Evolutionary conservation across 192 early-diverging fungal species (phyloP), one percentile per base, ranked within the genome.

Genomic region (Rhizophagus clarus): DNA sequence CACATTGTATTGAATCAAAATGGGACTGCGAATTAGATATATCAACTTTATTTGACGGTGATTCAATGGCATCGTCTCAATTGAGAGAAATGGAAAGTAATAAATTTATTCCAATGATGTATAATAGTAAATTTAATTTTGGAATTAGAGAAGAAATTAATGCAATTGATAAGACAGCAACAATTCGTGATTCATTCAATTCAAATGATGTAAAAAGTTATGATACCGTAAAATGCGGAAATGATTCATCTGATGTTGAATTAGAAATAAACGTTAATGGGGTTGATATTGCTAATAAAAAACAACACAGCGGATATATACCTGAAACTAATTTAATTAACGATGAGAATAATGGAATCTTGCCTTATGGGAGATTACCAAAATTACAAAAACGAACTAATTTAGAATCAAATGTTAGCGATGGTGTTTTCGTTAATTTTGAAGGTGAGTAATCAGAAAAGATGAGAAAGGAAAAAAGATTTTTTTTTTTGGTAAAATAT

Each of bases 21-120:
- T 91, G 90, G 90, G 89, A 91, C 64, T 88, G 87, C 20, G 85
- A 85, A 72, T 67, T 91, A 64, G 88, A 91, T 80, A 81, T 89
- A 2, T 81, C 85, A 26, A 83, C 81, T 22, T 64, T 88, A 61
- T 79, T 85, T 1, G 82, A 69, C 14, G 72, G 66, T 17, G 83
- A 84, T 37, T 42, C 61, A 31, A 51, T 51, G 9, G 22, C 68
- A n/a, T 66, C 64, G 17, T 24, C 42, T 42, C 15, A 31, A 22
- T 34, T 37, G 12, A 11, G 11, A 24, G n/a, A 11, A n/a, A 17
- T 8, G 11, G 20, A 34, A 70, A 40, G 42, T 45, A 45, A 45
- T 45, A 45, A 14, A 45, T 45, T 12, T 45, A 2, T 12, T 12
- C 42, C 42, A 45, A 45, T 45, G 42, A 45, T 45, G 9, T 10